Evolutionary conservation across 768 basidiomycete genomes (phyloP), one percentile per base, ranked within the genome.

Genomic region (Agrocybe pediades): DNA sequence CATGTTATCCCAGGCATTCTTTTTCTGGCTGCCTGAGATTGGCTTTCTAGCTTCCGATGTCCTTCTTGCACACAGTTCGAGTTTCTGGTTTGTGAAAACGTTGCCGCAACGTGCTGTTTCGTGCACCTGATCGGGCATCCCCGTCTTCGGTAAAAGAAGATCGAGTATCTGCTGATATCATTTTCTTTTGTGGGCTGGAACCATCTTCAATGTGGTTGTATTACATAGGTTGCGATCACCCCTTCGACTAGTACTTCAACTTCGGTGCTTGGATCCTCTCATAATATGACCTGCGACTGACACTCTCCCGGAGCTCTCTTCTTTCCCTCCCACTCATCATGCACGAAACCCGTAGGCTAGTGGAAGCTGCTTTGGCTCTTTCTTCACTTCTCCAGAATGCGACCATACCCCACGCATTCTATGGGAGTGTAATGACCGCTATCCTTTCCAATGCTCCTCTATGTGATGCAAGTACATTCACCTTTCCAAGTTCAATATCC

Each of bases 321-420:
- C 49, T 62, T 63, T 60, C 63, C 60, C 57, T 59, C 64, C 57
- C 60, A 61, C 49, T 51, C 55, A 57, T 51, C 33, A 89, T 89
- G 86, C 79, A 84, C 64, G 87, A 91, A 62, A 88, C 86, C 49
- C 74, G 77, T 63, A 79, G 90, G 68, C 82, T 92, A 60, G 70
- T 92, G 65, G 85, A 90, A 68, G 90, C 91, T 29, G 90, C 92
- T 33, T 71, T 75, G 44, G 83, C 87, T 54, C 87, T 94, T 68
- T 92, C 90, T 25, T 72, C 73, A 52, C 71, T 86, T 52, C 83
- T 94, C 47, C 72, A 64, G 57, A 70, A 76, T 29, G 72, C 75
- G 30, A 74, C 74, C 53, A 82, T 92, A 49, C 84, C 87, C 9
- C 91, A 94, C 64, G 92, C 90, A 25, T 92, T 93, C 70, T 80